Percentiles rank a stretch among this genome's conserved stretches.
Evolutionary conservation across 176 grass and related monocot species (phyloP).

Genomic region (Musa acuminata): DNA sequence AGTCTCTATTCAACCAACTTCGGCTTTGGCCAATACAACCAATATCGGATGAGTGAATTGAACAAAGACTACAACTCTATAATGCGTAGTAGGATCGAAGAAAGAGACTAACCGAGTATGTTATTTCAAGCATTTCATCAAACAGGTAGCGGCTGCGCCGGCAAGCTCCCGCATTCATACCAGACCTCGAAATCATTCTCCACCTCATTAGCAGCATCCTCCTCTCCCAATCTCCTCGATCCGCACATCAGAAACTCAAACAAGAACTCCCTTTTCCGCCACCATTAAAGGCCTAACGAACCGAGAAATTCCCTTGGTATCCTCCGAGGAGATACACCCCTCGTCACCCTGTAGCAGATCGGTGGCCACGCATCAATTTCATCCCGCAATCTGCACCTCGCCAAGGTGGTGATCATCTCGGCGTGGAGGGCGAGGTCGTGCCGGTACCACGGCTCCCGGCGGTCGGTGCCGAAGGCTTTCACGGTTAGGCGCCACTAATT

Average conservation of each 20-base stretch:
- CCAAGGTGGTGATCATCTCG: too few species aligned
- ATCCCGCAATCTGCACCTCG: too few species aligned
- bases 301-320: constrained; percentile 37
- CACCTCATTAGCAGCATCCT: constrained; percentile 39
- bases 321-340: too few species aligned
- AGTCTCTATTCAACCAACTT: not conserved
- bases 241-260: constrained; percentile 51
- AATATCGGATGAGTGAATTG: not conserved
- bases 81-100: not conserved
- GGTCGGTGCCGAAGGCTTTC: too few species aligned
- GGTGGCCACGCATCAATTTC: too few species aligned
- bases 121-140: constrained; percentile 45
- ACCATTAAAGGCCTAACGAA: constrained; percentile 59
- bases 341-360: too few species aligned
- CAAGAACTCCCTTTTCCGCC: constrained; percentile 50
- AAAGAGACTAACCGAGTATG: not conserved
- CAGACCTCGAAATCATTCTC: constrained; percentile 54
- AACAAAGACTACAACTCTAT: not conserved
- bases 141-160: constrained; percentile 31
- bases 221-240: constrained; percentile 53
- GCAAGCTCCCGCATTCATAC: constrained; percentile 30
- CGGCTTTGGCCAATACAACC: not conserved
- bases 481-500: too few species aligned
- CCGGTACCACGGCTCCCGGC: too few species aligned
- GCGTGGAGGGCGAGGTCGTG: too few species aligned